Base-by-base conservation (phyloP, 1,284 basidiomycete species). In the Lignosus rhinocerotis region DNA sequence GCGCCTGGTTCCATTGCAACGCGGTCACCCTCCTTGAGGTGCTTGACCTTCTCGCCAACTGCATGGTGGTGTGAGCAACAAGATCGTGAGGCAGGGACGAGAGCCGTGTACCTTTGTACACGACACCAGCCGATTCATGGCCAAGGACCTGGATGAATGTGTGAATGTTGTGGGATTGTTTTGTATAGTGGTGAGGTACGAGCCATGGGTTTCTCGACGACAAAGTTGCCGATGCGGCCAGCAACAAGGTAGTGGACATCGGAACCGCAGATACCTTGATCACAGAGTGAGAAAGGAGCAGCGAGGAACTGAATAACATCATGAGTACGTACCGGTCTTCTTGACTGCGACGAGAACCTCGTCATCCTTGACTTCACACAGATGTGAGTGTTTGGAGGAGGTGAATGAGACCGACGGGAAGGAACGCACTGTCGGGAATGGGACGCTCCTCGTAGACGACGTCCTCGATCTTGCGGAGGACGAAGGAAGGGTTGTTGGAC, bases 301-400 rank as follows among this genome's bases (percentile, higher is more conserved):
- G 38, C 5, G 2, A 33, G 33, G 16, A 7, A 17, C n/a, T 34
- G n/a, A 47, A 41, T 42, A 53, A n/a, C 1, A 3, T n/a, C 33
- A 36, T 48, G 25, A 12, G 25, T 25, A 70, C 82, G 60, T 62
- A 88, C 91, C 92, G 21, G 94, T 95, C 76, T 96, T 95, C 76
- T 94, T 94, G 50, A 98, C 88, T 69, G 93, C 84, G 48, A 98
- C 86, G 33, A 98, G 85, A 45, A 96, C 94, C 68, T 97, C 90
- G 67, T 91, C 81, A 53, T 82, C 83, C 21, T 80, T 79, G 61
- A 92, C 89, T 90, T 67, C 33, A 48, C 21, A 55, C 19, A 57
- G 41, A 41, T n/a, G 58, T 55, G 43, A 55, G 41, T 33, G 47
- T 31, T 34, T 31, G 2, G 45, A 36, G 46, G 54, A 62, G 49